These are phyloP conservation scores for Parathielavia appendiculata DNA, from an alignment of 495 filamentous ascomycete genomes.

Conservation along the genomic window DNA sequence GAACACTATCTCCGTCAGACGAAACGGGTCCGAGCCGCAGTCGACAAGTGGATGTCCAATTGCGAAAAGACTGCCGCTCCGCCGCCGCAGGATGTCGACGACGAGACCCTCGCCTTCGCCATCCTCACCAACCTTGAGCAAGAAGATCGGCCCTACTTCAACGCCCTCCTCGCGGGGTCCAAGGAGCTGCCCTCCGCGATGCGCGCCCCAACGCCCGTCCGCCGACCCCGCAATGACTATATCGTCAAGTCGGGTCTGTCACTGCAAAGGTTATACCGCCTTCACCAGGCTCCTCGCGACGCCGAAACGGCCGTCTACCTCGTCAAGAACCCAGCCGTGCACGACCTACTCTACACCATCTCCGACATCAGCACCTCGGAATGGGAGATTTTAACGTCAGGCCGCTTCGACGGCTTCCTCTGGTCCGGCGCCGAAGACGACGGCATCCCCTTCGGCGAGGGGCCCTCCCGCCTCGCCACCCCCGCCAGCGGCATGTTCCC, in stretches of 20 bases:
- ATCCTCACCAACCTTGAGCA: constrained; percentile 81
- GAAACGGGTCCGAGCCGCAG: constrained; percentile 74
- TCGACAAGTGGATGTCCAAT: constrained; percentile 78
- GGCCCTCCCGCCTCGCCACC: constrained; percentile 53
- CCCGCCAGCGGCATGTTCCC: constrained; percentile 46
- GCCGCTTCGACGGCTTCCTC: constrained; percentile 94
- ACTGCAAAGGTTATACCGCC: constrained; percentile 78
- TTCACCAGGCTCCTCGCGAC: constrained; percentile 65
- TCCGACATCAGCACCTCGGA: constrained; percentile 79
- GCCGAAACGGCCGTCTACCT: constrained; percentile 85
- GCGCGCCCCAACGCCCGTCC: constrained; percentile 52
- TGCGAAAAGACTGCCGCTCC: constrained; percentile 66
- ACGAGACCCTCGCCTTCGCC: constrained; percentile 86
- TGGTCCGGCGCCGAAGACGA: constrained; percentile 83
- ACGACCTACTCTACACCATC: constrained; percentile 82
- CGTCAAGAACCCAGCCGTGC: constrained; percentile 72
- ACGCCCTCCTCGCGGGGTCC: constrained; percentile 68
- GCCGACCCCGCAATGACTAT: constrained; percentile 58
- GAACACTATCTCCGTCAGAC: constrained; percentile 85
- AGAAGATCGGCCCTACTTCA: constrained; percentile 71
- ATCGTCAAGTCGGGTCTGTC: constrained; percentile 66
- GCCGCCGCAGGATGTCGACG: constrained; percentile 79
- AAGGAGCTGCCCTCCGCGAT: constrained; percentile 50
- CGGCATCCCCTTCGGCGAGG: constrained; percentile 35
- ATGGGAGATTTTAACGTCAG: constrained; percentile 94